phyloP scores from a whole-genome alignment of 805 yeast genomes.

The Lachancea cidri region DNA sequence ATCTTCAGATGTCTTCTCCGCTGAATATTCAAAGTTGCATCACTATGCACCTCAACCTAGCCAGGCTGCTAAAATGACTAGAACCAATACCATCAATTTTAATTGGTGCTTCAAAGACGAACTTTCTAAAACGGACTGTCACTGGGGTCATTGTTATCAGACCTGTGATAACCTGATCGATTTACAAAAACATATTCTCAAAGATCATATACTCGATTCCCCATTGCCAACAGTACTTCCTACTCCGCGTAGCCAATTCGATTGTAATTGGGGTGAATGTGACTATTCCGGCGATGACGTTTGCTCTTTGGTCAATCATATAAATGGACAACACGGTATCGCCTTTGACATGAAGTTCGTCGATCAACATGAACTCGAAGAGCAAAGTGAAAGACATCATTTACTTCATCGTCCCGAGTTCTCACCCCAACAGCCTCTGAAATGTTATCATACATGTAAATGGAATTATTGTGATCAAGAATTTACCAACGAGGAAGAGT shows the following conservation, averaged over 20 bases:
- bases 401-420: slow-evolving; percentile 12
- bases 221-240: slow-evolving; percentile 6
- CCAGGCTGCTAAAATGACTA: neutral
- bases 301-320: slow-evolving; percentile 53
- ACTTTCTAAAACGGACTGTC: slow-evolving; percentile 40
- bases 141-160: slow-evolving; percentile 63
- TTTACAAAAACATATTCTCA: slow-evolving; percentile 48
- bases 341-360: slow-evolving; percentile 28
- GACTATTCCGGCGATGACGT: slow-evolving; percentile 49
- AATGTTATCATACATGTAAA: slow-evolving; percentile 14
- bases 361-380: slow-evolving; percentile 15
- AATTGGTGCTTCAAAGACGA: slow-evolving; percentile 37
- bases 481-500: slow-evolving; percentile 51
- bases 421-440: slow-evolving; percentile 3
- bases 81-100: slow-evolving; percentile 34
- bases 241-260: slow-evolving; percentile 8
- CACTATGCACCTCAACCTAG: slow-evolving; percentile 5
- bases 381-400: slow-evolving; percentile 15
- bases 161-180: slow-evolving; percentile 36
- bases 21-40: slow-evolving; percentile 5
- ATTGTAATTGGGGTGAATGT: slow-evolving; percentile 78
- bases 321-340: slow-evolving; percentile 44
- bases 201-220: slow-evolving; percentile 39
- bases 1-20: neutral
- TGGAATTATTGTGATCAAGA: slow-evolving; percentile 43